These are phyloP conservation scores for Dothistroma pini DNA, from an alignment of 2,329 filamentous ascomycete genomes.

Conservation along the genomic window DNA sequence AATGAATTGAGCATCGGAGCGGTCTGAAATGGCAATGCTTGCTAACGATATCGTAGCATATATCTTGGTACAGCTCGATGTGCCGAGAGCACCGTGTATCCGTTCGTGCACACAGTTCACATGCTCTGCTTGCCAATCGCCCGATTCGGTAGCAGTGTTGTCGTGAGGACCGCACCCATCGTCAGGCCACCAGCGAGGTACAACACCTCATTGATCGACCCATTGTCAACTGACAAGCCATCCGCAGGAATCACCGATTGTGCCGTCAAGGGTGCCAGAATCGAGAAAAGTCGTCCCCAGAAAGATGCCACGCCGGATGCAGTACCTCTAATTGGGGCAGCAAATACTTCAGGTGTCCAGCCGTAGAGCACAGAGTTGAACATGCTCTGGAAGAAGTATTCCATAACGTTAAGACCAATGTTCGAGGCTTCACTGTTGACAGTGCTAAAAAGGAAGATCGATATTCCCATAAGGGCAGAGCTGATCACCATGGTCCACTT, in stretches of 20 bases:
- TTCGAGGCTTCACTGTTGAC: constrained; percentile 48
- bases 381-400: constrained; percentile 53
- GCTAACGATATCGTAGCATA: neutral
- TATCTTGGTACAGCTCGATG: neutral
- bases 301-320: constrained; percentile 56
- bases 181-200: constrained; percentile 56
- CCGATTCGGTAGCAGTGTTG: constrained; percentile 47
- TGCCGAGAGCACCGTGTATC: neutral
- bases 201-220: constrained; percentile 48
- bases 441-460: constrained; percentile 45
- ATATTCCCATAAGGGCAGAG: constrained; percentile 42
- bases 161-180: constrained; percentile 51
- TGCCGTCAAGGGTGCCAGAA: constrained; percentile 56
- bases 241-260: constrained; percentile 38
- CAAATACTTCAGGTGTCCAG: constrained; percentile 51
- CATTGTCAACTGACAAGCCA: constrained; percentile 12
- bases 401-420: constrained; percentile 50
- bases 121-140: constrained; percentile 36
- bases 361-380: constrained; percentile 53
- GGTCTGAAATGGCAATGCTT: neutral
- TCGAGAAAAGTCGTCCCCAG: constrained; percentile 57
- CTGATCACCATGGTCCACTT: constrained; percentile 47
- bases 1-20: neutral
- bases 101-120: constrained; percentile 11
- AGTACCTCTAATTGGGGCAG: constrained; percentile 31